Evolutionary conservation across 2,329 filamentous ascomycete species (phyloP).

Genomic region (Colletotrichum lini): DNA sequence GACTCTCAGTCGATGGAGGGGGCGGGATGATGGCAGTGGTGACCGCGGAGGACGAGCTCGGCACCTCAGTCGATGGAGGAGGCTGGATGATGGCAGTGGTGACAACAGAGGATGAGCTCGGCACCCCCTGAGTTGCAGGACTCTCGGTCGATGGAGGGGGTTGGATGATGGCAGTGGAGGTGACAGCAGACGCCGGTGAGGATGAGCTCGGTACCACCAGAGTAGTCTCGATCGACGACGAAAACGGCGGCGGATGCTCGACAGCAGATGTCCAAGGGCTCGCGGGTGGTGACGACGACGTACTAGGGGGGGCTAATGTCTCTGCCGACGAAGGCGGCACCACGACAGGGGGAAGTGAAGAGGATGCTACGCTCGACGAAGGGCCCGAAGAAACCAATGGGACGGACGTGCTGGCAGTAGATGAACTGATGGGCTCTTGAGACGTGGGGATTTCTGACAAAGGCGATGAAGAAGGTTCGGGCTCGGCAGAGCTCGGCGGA

Average conservation of each 20-base stretch:
- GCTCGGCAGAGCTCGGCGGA: slow-evolving; percentile 4
- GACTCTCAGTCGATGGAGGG: background rate
- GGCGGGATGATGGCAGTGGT: background rate
- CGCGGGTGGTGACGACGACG: background rate
- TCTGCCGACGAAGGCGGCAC: background rate
- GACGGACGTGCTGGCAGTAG: background rate
- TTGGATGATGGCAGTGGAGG: background rate
- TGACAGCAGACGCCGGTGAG: background rate
- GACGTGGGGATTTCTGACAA: background rate
- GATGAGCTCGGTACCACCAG: background rate
- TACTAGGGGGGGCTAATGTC: background rate
- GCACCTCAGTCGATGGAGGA: background rate
- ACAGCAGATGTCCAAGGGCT: background rate
- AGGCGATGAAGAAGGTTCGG: background rate
- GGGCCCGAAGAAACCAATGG: background rate
- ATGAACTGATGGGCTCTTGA: slow-evolving; percentile 1
- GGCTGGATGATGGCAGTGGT: background rate
- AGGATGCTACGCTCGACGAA: background rate
- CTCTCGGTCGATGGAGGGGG: background rate
- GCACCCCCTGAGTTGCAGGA: too few relatives aligned
- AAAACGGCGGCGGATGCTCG: background rate
- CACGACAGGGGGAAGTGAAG: background rate
- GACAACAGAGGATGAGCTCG: background rate
- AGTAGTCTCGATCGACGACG: background rate
- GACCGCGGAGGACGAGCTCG: background rate